Percentiles rank a stretch among this genome's conserved stretches.
Evolutionary conservation across 2,329 filamentous ascomycete species (phyloP).

Genomic region (Penicillium griseofulvum): DNA sequence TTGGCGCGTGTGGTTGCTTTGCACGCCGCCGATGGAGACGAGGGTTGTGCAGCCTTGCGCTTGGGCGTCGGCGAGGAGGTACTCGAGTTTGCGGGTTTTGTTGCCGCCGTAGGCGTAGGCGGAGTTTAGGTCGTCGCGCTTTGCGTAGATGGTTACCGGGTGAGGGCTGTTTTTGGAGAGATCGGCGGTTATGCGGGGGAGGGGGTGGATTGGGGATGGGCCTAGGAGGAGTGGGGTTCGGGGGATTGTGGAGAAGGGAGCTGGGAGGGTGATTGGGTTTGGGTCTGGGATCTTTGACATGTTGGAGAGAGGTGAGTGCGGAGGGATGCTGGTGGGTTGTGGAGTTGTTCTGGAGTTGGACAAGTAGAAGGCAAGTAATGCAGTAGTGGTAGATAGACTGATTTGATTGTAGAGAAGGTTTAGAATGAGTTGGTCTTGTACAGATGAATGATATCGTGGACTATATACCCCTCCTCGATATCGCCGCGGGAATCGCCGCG

Average conservation of each 20-base stretch:
- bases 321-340: background rate
- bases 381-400: background rate
- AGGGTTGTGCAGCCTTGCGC: constrained; percentile 59
- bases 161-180: constrained; percentile 45
- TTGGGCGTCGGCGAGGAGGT: constrained; percentile 63
- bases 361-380: background rate
- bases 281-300: background rate
- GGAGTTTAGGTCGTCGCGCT: constrained; percentile 70
- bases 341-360: background rate
- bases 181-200: constrained; percentile 63
- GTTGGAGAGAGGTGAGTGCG: background rate
- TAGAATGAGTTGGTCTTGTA: background rate
- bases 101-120: constrained; percentile 67
- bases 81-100: constrained; percentile 69
- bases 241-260: constrained; percentile 63
- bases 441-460: background rate
- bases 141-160: constrained; percentile 63
- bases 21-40: constrained; percentile 65
- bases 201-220: constrained; percentile 65
- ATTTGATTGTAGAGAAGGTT: background rate
- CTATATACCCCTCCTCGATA: background rate
- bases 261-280: constrained; percentile 47
- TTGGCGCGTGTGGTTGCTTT: constrained; percentile 68
- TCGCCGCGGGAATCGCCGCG: constrained; percentile 3
- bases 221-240: constrained; percentile 62